Percentiles rank a stretch among this genome's conserved stretches.
phyloP scores from a whole-genome alignment of 352 stramenopile genomes.

The Globisporangium rhizosaccharum region DNA sequence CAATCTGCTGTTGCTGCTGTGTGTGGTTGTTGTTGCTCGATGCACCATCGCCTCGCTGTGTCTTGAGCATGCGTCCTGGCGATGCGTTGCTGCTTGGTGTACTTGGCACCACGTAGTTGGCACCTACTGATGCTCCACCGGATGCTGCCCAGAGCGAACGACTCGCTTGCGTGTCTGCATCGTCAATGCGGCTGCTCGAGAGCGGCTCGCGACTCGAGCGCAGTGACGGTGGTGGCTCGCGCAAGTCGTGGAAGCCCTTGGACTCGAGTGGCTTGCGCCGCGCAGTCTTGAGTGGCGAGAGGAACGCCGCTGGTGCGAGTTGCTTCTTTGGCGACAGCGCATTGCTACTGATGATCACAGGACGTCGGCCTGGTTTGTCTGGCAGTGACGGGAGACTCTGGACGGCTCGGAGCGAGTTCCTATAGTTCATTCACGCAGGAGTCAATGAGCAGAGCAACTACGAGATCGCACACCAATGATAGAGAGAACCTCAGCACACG shows the following conservation, averaged over 20 bases:
- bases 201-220: not conserved
- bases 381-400: constrained; percentile 33
- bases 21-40: not conserved
- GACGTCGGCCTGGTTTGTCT: not conserved
- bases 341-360: not conserved
- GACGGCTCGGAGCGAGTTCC: constrained; percentile 12
- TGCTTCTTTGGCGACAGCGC: constrained; percentile 15
- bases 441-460: not conserved
- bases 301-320: constrained; percentile 14
- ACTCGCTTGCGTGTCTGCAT: not conserved
- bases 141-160: not conserved
- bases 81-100: not conserved
- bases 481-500: not conserved
- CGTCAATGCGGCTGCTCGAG: not conserved
- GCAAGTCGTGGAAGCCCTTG: constrained; percentile 6
- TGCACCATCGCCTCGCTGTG: not conserved
- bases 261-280: not conserved
- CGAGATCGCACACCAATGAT: not conserved
- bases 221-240: not conserved
- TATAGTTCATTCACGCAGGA: not conserved
- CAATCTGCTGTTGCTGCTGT: constrained; percentile 12
- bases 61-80: not conserved
- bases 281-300: constrained; percentile 28
- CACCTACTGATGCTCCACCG: not conserved
- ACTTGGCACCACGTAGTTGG: not conserved